These are phyloP conservation scores for Lepiota subincarnata DNA, from an alignment of 768 basidiomycete genomes.

Conservation along the genomic window DNA sequence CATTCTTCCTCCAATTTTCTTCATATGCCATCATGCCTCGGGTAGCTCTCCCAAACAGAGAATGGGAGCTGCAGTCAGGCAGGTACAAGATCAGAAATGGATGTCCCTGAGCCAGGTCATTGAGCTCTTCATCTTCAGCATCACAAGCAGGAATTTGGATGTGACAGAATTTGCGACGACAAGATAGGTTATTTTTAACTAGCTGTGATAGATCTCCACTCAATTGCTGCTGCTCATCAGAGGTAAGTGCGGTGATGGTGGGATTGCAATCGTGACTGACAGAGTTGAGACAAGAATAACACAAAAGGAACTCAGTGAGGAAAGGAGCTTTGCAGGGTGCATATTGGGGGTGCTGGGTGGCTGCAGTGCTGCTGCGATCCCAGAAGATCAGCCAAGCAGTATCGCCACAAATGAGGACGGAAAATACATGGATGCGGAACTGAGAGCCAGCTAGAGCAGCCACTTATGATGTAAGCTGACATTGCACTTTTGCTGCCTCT, in stretches of 20 bases:
- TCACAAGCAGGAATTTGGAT: no score
- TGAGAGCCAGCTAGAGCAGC: constrained; percentile 21
- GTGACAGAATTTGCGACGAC: no score
- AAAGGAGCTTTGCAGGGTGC: neutral
- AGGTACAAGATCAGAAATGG: constrained; percentile 12
- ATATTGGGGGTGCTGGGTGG: constrained; percentile 22
- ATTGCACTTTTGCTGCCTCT: neutral
- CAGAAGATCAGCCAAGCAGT: constrained; percentile 28
- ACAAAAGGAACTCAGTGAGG: constrained; percentile 23
- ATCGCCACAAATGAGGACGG: constrained; percentile 20
- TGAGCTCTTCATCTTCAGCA: no score
- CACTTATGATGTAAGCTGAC: constrained; percentile 23
- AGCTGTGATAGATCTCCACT: no score
- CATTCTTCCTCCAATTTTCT: constrained; percentile 9
- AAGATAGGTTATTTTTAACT: no score
- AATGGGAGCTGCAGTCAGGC: constrained; percentile 4
- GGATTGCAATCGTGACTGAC: constrained; percentile 18
- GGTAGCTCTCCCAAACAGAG: constrained; percentile 21
- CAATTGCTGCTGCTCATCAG: no score
- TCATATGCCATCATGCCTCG: no score
- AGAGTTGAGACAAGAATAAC: constrained; percentile 16
- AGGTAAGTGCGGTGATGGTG: neutral
- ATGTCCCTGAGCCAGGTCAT: neutral
- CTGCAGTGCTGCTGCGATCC: constrained; percentile 28
- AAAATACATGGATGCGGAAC: constrained; percentile 28